Conservation (phyloP, 2,329 filamentous ascomycete species). For the Monilinia polystroma region DNA sequence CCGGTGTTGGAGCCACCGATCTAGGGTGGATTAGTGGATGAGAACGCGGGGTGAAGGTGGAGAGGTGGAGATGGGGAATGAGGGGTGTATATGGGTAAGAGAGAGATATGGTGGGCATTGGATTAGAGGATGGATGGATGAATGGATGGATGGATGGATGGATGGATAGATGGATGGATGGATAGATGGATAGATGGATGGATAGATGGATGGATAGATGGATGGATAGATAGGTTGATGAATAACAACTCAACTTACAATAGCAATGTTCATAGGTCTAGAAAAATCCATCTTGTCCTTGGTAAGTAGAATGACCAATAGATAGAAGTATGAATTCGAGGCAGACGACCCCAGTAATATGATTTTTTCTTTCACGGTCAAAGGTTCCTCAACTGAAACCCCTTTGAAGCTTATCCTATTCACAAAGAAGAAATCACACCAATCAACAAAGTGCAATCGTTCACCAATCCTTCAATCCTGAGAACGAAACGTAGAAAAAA, state of each 20-base stretch:
- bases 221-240: not conserved
- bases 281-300: conserved; percentile 8
- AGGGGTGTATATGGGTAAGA: not conserved
- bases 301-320: not conserved
- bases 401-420: too few species aligned
- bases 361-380: too few species aligned
- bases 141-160: not conserved
- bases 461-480: too few species aligned
- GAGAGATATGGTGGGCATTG: not conserved
- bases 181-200: not conserved
- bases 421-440: too few species aligned
- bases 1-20: conserved; percentile 32
- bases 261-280: conserved; percentile 12
- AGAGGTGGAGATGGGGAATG: not conserved
- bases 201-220: not conserved
- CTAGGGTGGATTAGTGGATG: conserved; percentile 11
- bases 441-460: too few species aligned
- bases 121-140: not conserved
- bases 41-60: not conserved
- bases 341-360: not conserved
- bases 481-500: too few species aligned
- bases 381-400: too few species aligned
- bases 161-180: not conserved
- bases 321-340: not conserved
- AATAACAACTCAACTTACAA: conserved; percentile 5